A percentile compares a stretch with the other conserved stretches of the same genome.
Evolutionary conservation across 148 eudicot species (phyloP).

Genomic region (Limonium bicolor): DNA sequence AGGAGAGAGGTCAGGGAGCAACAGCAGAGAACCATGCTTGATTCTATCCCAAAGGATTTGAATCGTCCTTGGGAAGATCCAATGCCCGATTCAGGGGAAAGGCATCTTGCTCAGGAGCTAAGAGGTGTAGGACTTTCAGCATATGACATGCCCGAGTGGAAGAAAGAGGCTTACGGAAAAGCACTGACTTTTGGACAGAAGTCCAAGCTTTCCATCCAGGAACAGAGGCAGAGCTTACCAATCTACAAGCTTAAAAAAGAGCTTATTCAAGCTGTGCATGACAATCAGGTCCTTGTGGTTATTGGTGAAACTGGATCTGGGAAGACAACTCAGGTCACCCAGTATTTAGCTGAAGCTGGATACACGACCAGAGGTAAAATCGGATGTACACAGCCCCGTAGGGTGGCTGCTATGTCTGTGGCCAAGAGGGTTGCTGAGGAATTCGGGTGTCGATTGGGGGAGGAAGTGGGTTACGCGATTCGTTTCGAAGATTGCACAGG

Average conservation of each 20-base stretch:
- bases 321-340: conserved; percentile 91
- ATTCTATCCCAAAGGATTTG: conserved; percentile 89
- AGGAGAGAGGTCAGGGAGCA: conserved; percentile 86
- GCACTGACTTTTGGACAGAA: conserved; percentile 85
- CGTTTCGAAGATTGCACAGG: conserved; percentile 95
- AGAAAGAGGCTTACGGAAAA: conserved; percentile 88
- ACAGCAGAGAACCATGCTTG: conserved; percentile 79
- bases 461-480: conserved; percentile 94
- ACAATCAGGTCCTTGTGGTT: conserved; percentile 83
- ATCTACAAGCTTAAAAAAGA: conserved; percentile 78
- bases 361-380: conserved; percentile 84
- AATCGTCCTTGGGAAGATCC: conserved; percentile 99
- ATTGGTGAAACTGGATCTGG: conserved; percentile 98
- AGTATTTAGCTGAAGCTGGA: conserved; percentile 91
- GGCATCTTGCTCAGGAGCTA: conserved; percentile 95
- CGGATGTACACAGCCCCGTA: conserved; percentile 96
- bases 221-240: conserved; percentile 89
- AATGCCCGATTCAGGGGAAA: conserved; percentile 92
- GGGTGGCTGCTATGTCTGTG: conserved; percentile 97
- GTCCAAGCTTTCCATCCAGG: conserved; percentile 78
- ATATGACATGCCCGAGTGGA: conserved; percentile 97
- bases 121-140: conserved; percentile 93
- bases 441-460: conserved; percentile 93
- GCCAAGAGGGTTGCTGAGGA: conserved; percentile 97
- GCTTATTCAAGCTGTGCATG: conserved; percentile 67